A percentile compares a stretch with the other conserved stretches of the same genome.
phyloP scores from a whole-genome alignment of 129 eudicot species.

The Flaveria linearis region DNA sequence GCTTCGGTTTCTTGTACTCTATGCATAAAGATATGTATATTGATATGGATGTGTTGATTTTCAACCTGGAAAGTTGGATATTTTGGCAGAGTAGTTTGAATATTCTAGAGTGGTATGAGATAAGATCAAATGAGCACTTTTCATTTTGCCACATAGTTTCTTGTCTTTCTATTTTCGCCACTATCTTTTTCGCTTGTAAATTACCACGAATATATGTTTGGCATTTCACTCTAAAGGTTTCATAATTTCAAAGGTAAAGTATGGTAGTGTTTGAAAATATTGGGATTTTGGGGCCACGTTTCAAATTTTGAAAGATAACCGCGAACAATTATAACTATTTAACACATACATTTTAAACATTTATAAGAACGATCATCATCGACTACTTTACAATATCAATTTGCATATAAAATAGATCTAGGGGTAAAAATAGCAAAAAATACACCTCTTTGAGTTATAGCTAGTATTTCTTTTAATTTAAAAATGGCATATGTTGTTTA shows the following conservation, averaged over 20 bases:
- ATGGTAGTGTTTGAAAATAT: background rate
- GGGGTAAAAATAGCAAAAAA: background rate
- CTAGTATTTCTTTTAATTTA: background rate
- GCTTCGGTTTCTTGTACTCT: background rate
- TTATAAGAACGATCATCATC: too few species aligned
- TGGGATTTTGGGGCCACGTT: background rate
- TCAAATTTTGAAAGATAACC: background rate
- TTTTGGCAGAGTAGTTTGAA: conserved; percentile 44
- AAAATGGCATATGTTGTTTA: background rate
- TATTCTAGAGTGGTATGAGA: conserved; percentile 58
- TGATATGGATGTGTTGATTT: background rate
- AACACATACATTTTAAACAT: background rate
- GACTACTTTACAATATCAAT: too few species aligned
- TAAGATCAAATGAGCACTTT: conserved; percentile 52
- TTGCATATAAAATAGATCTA: background rate
- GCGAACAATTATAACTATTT: background rate
- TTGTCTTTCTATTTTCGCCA: background rate
- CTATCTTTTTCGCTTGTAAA: conserved; percentile 8
- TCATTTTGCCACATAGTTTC: conserved; percentile 20
- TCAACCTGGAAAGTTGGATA: background rate
- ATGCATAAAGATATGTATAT: background rate
- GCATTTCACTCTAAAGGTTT: background rate
- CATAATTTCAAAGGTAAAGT: background rate
- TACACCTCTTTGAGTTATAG: background rate
- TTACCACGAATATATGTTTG: background rate